phyloP scores from a whole-genome alignment of 2,329 filamentous ascomycete genomes.

The Rosellinia necatrix region DNA sequence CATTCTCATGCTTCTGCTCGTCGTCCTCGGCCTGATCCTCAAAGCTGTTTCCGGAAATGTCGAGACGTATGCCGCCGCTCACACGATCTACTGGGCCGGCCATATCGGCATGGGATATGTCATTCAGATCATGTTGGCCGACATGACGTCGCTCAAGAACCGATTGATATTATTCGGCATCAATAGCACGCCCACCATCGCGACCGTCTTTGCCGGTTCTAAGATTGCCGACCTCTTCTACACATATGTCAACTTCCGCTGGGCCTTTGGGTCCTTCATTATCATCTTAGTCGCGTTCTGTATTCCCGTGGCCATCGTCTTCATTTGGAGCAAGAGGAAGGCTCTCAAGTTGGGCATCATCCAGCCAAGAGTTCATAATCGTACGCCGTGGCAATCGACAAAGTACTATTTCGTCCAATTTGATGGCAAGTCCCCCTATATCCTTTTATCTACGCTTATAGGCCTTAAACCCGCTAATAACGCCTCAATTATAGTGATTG shows the following conservation, averaged over 20 bases:
- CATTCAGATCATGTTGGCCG: conserved; percentile 48
- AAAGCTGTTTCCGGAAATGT: conserved; percentile 65
- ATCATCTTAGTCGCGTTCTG: conserved; percentile 62
- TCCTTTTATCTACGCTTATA: neutral
- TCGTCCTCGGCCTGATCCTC: conserved; percentile 61
- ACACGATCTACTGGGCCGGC: conserved; percentile 70
- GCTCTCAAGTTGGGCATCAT: conserved; percentile 54
- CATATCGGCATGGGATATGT: conserved; percentile 48
- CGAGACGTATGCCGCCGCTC: conserved; percentile 56
- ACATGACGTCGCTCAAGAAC: conserved; percentile 50
- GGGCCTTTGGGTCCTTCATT: conserved; percentile 64
- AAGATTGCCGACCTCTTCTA: conserved; percentile 48
- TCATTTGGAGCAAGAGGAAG: conserved; percentile 48
- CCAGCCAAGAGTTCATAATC: conserved; percentile 39
- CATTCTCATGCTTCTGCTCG: conserved; percentile 47
- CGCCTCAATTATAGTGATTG: conserved; percentile 44
- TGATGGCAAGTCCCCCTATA: conserved; percentile 47
- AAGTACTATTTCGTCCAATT: conserved; percentile 62
- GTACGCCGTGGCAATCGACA: conserved; percentile 53
- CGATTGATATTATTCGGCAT: conserved; percentile 49
- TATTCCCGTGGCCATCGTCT: conserved; percentile 43
- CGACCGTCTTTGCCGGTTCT: conserved; percentile 51
- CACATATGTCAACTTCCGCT: conserved; percentile 46
- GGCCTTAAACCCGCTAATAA: neutral
- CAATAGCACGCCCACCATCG: conserved; percentile 50